phyloP scores from a whole-genome alignment of 108 stramenopile species.

The Schizochytrium sp. region DNA sequence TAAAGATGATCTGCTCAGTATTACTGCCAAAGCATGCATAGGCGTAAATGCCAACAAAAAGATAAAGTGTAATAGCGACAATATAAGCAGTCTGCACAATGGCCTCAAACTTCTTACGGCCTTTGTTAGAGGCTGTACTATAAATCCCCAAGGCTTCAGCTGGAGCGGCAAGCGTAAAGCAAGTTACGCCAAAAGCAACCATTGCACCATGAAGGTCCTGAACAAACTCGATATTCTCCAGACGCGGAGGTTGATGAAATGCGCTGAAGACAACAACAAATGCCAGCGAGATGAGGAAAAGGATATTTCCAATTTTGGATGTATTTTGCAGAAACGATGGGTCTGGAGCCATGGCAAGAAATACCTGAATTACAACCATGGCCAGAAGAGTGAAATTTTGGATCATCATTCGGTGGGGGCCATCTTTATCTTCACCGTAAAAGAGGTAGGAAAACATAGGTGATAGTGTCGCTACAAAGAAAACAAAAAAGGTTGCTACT shows the following conservation, averaged over 20 bases:
- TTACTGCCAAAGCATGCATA: constrained; percentile 51
- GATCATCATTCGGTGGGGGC: background rate
- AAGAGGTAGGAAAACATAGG: constrained; percentile 22
- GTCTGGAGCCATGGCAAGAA: constrained; percentile 17
- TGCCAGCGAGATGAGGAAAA: background rate
- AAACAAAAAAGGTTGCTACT: constrained; percentile 47
- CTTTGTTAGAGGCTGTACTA: background rate
- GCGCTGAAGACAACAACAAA: constrained; percentile 15
- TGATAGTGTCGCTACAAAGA: background rate
- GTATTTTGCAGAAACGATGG: background rate
- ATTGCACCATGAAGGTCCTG: background rate
- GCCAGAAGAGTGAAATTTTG: background rate
- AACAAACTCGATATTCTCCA: background rate
- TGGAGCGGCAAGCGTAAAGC: constrained; percentile 2
- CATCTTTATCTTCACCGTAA: background rate
- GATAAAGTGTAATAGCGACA: background rate
- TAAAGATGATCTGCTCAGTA: constrained; percentile 53
- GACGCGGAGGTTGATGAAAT: constrained; percentile 11
- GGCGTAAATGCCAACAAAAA: constrained; percentile 16
- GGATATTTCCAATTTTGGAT: constrained; percentile 52
- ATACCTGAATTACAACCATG: background rate
- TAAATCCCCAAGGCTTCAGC: constrained; percentile 34
- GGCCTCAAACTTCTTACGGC: background rate
- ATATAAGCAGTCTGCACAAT: constrained; percentile 7
- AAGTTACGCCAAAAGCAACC: constrained; percentile 25